Base-by-base conservation (phyloP, 495 filamentous ascomycete species). In the Tuber umbilicatum region DNA sequence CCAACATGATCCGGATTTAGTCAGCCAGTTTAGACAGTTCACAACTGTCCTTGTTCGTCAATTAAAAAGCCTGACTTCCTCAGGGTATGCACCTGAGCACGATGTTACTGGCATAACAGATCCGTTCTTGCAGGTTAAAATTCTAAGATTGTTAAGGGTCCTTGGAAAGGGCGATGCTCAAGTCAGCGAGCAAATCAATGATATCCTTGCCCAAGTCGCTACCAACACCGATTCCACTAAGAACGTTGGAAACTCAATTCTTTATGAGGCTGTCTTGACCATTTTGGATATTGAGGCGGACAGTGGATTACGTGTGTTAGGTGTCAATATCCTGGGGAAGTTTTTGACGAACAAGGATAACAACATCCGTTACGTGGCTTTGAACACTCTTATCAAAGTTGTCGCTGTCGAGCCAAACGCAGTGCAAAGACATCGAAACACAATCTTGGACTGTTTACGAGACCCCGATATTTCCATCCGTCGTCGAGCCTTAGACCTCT, bases 391-490 rank as follows among this genome's bases (percentile, higher is more conserved):
- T 74, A 94, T 97, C 85, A 99, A 99, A 85, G 95, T 99, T 71
- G 94, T 99, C 68, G 94, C 96, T 16, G 93, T 99, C 50, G 95
- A 99, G 82, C 96, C 95, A 27, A 98, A 97, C 81, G 96, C 95
- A 2, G 95, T 99, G 6, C 96, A 98, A 81, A 87, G 95, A 82
- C 95, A 99, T 84, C 90, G 96, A 72, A 98, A 97, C 83, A 99
- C 95, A 12, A 97, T 99, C 78, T 86, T 99, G 60, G 95, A 97
- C 80, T 99, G 95, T 85, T 85, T 99, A 70, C 89, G 96, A 75
- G 95, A 99, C 83, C 95, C 96, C n/a, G 95, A 99, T 86, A 98
- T 99, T 83, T 97, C 93, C 84, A 99, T 99, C 78, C 89, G 95
- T 80, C 88, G 95, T 83, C 89, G 95, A 81, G 95, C 95, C 35